Base-by-base conservation (phyloP, 345 rosid species). In the Camelina hispida region DNA sequence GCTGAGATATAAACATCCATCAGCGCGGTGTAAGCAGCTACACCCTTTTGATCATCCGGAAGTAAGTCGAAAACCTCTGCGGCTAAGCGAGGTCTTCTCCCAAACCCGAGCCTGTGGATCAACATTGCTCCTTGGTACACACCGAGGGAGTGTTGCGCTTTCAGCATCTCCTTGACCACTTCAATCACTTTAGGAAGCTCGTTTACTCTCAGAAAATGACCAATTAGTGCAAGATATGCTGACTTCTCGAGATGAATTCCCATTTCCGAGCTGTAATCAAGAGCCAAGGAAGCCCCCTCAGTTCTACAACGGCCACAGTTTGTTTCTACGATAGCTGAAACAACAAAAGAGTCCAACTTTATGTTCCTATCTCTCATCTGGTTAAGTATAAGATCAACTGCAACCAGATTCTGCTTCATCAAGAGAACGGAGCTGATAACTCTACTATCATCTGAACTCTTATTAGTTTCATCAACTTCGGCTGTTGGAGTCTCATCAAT, bases 11-110 rank as follows among this genome's bases (percentile, higher is more conserved):
- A 86, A 34, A 82, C 93, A 61, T 84, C 73, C 69, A 93, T 67
- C 73, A 91, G 65, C 77, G 96, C 91, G 43, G 93, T 89, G 67
- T 86, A 89, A 37, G 91, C 82, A 60, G 96, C 87, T 72, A 83
- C 83, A 17, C 88, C 84, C 70, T 84, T 85, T 64, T 84, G 84
- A 70, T 88, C 84, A 51, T 73, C 83, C 0, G 93, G 88, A 83
- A 93, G 73, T 42, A 82, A 84, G 74, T 80, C 51, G 48, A 93
- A 93, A 66, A 88, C 77, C 57, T 81, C 83, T 66, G 83, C 83
- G 5, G 98, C 96, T 76, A 74, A 78, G 37, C 72, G 78, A 3
- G 96, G 93, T 74, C 91, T 87, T 81, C 91, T 89, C 54, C 88
- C 91, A 67, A 60, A 51, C n/a, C 98, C 98, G 46, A 91, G 84